These are phyloP conservation scores for Gynandropsis gynandra DNA, from an alignment of 345 rosid genomes.

Conservation along the genomic window DNA sequence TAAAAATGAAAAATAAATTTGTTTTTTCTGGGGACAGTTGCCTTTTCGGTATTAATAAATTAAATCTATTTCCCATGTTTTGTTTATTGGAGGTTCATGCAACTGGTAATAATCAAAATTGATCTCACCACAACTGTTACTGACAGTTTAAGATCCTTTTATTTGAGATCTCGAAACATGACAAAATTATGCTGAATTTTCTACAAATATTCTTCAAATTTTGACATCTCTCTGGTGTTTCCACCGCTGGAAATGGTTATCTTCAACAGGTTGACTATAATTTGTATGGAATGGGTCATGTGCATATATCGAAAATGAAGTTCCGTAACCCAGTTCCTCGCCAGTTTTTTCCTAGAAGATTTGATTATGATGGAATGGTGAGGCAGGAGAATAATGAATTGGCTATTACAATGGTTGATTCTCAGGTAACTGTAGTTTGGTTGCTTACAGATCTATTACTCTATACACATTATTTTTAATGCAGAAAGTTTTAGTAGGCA, in stretches of 20 bases:
- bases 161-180: no score
- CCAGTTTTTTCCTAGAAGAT: constrained; percentile 34
- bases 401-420: constrained; percentile 29
- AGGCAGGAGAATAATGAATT: constrained; percentile 30
- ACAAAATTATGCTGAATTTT: background rate
- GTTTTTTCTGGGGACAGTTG: background rate
- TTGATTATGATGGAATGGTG: constrained; percentile 22
- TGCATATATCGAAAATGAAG: constrained; percentile 73
- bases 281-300: constrained; percentile 91
- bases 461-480: background rate
- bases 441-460: constrained; percentile 9
- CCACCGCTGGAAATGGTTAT: constrained; percentile 19
- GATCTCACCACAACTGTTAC: no score
- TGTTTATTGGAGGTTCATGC: background rate
- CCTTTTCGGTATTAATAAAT: background rate
- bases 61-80: background rate
- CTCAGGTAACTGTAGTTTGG: constrained; percentile 33
- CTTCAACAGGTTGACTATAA: constrained; percentile 68
- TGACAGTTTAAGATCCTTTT: no score
- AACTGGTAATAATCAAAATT: background rate
- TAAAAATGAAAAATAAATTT: background rate
- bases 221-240: background rate
- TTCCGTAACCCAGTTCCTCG: constrained; percentile 78
- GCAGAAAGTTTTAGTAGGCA: constrained; percentile 40
- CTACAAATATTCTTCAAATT: background rate